Evolutionary conservation across 2,329 filamentous ascomycete species (phyloP), one percentile per base, ranked within the genome.

Genomic region (Xylariaceae sp.): DNA sequence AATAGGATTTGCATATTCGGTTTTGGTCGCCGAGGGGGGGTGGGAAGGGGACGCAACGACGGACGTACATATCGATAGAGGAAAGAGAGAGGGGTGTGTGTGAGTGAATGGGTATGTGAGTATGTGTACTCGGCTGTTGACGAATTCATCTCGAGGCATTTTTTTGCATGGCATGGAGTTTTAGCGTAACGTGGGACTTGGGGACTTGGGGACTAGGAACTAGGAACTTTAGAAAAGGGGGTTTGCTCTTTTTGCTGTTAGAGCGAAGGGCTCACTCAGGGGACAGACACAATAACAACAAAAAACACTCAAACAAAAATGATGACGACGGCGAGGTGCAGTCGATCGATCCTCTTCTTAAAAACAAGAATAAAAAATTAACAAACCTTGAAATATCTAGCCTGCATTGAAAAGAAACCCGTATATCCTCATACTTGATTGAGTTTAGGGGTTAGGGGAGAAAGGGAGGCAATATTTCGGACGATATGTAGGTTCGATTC

Each of bases 81-180:
- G 41, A 45, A 41, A 48, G 20, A 9, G 23, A 9, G 23, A 26
- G 9, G 23, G 23, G 23, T 4, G 23, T 26, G 23, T n/a, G n/a
- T n/a, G n/a, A n/a, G n/a, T n/a, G n/a, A n/a, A n/a, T n/a, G n/a
- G n/a, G n/a, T 4, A 26, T 4, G 9, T 26, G 23, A 4, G 23
- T 26, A 9, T 26, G 10, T 19, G 20, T 18, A 21, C n/a, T 56
- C 45, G n/a, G 40, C 23, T 52, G 18, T n/a, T 2, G 37, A 44
- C 3, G 41, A 37, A 20, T 32, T 23, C 23, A 54, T 52, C 40
- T 52, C 46, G 49, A 50, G 37, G 40, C 44, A 51, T 57, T 26
- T 26, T 26, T 52, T 63, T 65, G 63, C 63, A 67, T 67, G 51
- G 63, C 50, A 57, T 44, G 64, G 60, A 59, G 62, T 65, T n/a